Conservation (phyloP, 164 flowering plant species). For the Cinnamomum chago region DNA sequence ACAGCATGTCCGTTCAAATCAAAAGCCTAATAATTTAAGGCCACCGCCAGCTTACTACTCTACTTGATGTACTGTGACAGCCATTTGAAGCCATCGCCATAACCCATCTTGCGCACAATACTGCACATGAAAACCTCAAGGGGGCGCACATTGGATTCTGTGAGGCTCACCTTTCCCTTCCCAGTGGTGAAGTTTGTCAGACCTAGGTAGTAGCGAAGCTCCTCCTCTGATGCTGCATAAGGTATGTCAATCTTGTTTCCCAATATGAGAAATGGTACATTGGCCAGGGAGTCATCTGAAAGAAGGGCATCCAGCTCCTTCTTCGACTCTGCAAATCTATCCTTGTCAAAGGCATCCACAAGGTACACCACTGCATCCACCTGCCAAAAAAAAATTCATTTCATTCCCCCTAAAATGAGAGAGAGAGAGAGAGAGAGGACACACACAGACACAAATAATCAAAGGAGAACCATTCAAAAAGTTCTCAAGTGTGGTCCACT, state of each 20-base stretch:
- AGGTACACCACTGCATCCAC: conserved; percentile 72
- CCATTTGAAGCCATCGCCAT: conserved; percentile 58
- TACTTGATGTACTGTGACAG: conserved; percentile 62
- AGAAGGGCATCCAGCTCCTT: conserved; percentile 66
- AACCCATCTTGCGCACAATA: conserved; percentile 61
- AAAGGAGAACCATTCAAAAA: neutral
- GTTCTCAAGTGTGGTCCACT: too few relatives aligned
- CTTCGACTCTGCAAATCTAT: conserved; percentile 66
- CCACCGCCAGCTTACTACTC: neutral
- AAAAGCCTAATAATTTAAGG: neutral
- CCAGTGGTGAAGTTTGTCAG: conserved; percentile 64
- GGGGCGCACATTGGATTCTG: conserved; percentile 43
- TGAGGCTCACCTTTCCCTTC: conserved; percentile 53
- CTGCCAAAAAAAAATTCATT: conserved; percentile 19
- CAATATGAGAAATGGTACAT: conserved; percentile 57
- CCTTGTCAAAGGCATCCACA: conserved; percentile 68
- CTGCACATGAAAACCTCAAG: conserved; percentile 75
- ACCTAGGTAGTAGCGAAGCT: conserved; percentile 52
- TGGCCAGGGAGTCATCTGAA: conserved; percentile 53
- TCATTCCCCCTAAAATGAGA: neutral
- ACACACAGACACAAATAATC: too few relatives aligned
- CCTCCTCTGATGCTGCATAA: conserved; percentile 69
- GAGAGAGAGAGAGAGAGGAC: neutral
- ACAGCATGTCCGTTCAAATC: neutral
- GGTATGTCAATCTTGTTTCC: conserved; percentile 76